Evolutionary conservation across 148 eudicot genomes (phyloP).

Genomic region (Rhododendron ovatum): DNA sequence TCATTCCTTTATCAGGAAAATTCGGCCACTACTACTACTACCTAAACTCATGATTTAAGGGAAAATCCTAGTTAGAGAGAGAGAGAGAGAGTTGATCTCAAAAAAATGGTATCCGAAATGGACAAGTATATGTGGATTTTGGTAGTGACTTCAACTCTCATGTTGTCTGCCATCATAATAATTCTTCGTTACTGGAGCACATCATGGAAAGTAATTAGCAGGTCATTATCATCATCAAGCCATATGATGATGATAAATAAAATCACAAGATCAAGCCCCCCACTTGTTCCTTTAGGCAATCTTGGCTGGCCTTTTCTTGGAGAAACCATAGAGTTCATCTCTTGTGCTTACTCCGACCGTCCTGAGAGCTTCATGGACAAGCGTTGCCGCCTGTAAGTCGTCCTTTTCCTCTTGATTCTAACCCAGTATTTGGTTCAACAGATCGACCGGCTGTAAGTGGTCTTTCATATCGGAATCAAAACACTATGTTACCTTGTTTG

Average conservation of each 20-base stretch:
- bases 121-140: neutral
- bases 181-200: neutral
- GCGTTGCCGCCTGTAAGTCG: conserved; percentile 70
- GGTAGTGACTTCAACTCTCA: conserved; percentile 2
- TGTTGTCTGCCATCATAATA: conserved; percentile 4
- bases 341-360: conserved; percentile 69
- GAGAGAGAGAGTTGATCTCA: neutral
- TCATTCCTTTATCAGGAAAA: neutral
- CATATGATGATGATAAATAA: neutral
- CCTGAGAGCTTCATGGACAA: conserved; percentile 84
- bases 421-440: neutral
- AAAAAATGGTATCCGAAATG: neutral
- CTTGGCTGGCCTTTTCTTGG: conserved; percentile 88
- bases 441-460: neutral
- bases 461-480: neutral
- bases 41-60: neutral
- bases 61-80: neutral
- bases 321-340: conserved; percentile 86
- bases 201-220: neutral
- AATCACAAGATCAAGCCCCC: conserved; percentile 1
- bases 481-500: neutral
- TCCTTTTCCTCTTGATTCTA: neutral
- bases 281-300: conserved; percentile 42
- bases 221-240: neutral
- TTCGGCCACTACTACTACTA: neutral